These are phyloP conservation scores for Aphanomyces cochlioides DNA, from an alignment of 352 stramenopile species.

Conservation along the genomic window DNA sequence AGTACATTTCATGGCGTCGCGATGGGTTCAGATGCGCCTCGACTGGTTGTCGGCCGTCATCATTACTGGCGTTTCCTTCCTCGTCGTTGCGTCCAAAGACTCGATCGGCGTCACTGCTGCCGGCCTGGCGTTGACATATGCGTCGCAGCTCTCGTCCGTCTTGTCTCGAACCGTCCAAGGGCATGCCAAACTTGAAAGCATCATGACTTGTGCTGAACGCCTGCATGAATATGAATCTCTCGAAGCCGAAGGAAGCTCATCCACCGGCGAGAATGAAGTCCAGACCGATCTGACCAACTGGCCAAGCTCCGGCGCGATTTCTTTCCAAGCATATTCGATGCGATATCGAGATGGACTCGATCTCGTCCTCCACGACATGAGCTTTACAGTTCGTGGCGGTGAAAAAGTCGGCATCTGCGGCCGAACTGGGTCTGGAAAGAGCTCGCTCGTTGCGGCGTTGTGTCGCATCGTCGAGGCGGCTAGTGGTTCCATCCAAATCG, in stretches of 20 bases:
- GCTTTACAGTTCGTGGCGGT: neutral
- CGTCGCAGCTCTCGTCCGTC: constrained; percentile 12
- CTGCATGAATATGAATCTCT: constrained; percentile 44
- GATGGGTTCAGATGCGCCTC: constrained; percentile 69
- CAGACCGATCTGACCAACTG: neutral
- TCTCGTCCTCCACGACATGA: neutral
- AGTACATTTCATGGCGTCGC: constrained; percentile 68
- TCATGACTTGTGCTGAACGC: constrained; percentile 7
- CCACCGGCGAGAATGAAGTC: neutral
- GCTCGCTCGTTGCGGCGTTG: neutral
- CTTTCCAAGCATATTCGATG: neutral
- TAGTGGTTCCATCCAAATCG: neutral
- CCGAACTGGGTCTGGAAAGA: neutral
- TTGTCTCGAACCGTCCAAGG: neutral
- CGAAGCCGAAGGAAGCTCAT: constrained; percentile 40
- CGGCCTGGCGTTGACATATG: constrained; percentile 4
- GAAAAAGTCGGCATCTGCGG: neutral
- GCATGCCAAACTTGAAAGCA: neutral
- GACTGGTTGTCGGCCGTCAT: constrained; percentile 44
- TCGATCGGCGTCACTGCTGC: constrained; percentile 42
- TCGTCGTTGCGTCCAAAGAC: constrained; percentile 54
- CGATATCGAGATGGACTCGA: neutral
- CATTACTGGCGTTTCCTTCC: constrained; percentile 63
- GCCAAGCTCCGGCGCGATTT: neutral
- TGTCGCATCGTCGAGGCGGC: neutral